Conservation (phyloP, 768 basidiomycete species). For the Omphalotus guepiniiformis region DNA sequence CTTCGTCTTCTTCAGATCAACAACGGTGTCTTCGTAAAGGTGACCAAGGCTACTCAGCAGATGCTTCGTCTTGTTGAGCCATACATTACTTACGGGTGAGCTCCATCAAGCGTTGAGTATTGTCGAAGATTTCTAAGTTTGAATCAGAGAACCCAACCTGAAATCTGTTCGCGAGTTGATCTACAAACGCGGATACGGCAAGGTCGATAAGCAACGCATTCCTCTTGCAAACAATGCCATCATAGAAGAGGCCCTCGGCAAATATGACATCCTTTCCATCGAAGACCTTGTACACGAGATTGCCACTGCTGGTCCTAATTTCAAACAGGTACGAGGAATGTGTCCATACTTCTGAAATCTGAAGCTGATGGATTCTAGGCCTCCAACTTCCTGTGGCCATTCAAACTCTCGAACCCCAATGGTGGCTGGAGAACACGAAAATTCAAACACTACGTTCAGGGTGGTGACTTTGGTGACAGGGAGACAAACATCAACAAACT, state of each 20-base stretch:
- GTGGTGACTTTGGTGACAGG: slow-evolving; percentile 97
- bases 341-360: neutral
- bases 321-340: slow-evolving; percentile 79
- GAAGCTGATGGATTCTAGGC: slow-evolving; percentile 40
- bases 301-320: slow-evolving; percentile 91
- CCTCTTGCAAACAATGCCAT: slow-evolving; percentile 91
- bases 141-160: slow-evolving; percentile 83
- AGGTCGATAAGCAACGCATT: slow-evolving; percentile 96
- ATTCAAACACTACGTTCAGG: slow-evolving; percentile 95
- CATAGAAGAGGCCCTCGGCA: slow-evolving; percentile 88
- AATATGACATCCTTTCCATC: slow-evolving; percentile 93
- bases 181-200: slow-evolving; percentile 99
- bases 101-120: slow-evolving; percentile 10
- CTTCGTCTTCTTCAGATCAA: slow-evolving; percentile 99
- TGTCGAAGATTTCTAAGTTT: neutral
- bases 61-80: slow-evolving; percentile 98
- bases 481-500: slow-evolving; percentile 97
- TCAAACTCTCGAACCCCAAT: slow-evolving; percentile 99
- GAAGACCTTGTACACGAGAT: slow-evolving; percentile 99
- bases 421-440: slow-evolving; percentile 98
- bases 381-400: slow-evolving; percentile 98
- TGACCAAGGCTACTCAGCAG: slow-evolving; percentile 92
- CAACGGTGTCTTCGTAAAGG: slow-evolving; percentile 98
- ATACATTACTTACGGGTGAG: slow-evolving; percentile 94
- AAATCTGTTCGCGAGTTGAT: slow-evolving; percentile 95